Base-by-base conservation (phyloP, 257 asterid genomes). In the Misopates orontium region DNA sequence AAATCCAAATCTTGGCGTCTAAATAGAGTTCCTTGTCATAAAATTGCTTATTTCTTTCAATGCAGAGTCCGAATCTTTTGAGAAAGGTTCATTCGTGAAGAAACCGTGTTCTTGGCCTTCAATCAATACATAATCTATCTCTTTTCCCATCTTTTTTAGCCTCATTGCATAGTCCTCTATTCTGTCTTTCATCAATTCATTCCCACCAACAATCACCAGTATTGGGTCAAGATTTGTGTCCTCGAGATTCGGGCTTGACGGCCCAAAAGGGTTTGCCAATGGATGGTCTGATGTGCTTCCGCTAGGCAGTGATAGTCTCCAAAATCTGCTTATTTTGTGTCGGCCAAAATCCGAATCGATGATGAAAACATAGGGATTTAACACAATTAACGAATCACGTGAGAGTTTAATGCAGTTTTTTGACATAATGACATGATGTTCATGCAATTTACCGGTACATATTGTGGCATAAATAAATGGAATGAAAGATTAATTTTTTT, bases 181-280 rank as follows among this genome's bases (percentile, higher is more conserved):
- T 64, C 95, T 80, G 54, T 88, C 96, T 62, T 72, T 86, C 85
- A 86, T 69, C 51, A 86, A 17, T 69, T 88, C 95, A 49, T 57
- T 28, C 23, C 79, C 84, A 42, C 95, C 90, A 16, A 73, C 95
- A 9, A 88, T 25, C 31, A 88, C 91, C 68, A 86, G 50, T 9
- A 85, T 67, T 69, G 89, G 91, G 71, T 75, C 94, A 1, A 88
- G 69, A 69, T 18, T 67, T 22, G 76, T 41, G 0, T 69, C 0
- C 9, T 83, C 83, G 10, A 85, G 80, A 11, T 19, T 78, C 59
- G 85, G 82, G 76, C 89, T 84, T 36, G 5, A 57, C 0, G 93
- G 91, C 58, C 96, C 95, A 75, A 87, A 87, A 1, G 93, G 93
- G 74, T 89, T 89, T 23, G 85, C 93, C 54, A 73, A 13, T 19